These are phyloP conservation scores for Phtheirospermum japonicum DNA, from an alignment of 257 asterid genomes.

Conservation along the genomic window DNA sequence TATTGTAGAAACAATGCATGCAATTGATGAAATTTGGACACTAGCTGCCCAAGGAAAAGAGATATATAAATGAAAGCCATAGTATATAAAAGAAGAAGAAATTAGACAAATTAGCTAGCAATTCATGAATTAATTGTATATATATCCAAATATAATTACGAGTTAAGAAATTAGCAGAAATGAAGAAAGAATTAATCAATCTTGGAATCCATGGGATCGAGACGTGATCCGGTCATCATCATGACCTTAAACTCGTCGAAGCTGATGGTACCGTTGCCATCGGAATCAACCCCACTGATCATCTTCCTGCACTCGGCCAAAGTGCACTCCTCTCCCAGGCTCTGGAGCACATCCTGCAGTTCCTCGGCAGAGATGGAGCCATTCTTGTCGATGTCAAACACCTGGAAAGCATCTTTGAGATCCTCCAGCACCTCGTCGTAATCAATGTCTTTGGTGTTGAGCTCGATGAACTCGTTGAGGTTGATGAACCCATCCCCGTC, in stretches of 20 bases:
- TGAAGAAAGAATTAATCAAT: too few species aligned
- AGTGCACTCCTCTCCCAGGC: conserved; percentile 80
- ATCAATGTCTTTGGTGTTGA: conserved; percentile 61
- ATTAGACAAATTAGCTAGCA: too few species aligned
- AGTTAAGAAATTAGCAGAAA: too few species aligned
- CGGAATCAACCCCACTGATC: conserved; percentile 75
- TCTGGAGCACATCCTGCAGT: conserved; percentile 56
- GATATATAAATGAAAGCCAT: too few species aligned
- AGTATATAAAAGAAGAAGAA: too few species aligned
- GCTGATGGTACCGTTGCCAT: conserved; percentile 67
- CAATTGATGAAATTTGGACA: too few species aligned
- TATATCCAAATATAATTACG: too few species aligned
- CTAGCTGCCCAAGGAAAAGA: too few species aligned
- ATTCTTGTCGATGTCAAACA: conserved; percentile 69
- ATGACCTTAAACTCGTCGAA: conserved; percentile 87
- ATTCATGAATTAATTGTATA: background rate
- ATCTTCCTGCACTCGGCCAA: conserved; percentile 72
- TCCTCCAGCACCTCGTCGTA: conserved; percentile 60
- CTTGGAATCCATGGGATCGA: conserved; percentile 19
- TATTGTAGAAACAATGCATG: too few species aligned
- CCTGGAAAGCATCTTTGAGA: conserved; percentile 66
- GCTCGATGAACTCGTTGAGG: conserved; percentile 63
- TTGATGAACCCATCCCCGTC: conserved; percentile 90
- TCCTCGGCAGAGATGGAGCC: conserved; percentile 74
- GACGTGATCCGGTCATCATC: conserved; percentile 68